Base-by-base conservation (phyloP, 139 green algal species). In the Diplosphaera chodatii region DNA sequence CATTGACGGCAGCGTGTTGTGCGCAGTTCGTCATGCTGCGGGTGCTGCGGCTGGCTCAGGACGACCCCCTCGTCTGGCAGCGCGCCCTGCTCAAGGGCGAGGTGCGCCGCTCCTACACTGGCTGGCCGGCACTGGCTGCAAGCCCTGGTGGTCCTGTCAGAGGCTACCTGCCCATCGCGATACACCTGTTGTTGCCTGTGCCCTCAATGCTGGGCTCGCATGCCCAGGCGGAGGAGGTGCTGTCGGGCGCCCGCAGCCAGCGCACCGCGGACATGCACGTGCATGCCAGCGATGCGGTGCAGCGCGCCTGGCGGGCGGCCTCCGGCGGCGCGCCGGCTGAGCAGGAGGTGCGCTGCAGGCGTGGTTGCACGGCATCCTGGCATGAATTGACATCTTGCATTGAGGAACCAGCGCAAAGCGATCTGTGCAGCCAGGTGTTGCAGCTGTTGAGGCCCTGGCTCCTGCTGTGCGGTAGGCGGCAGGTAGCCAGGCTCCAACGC, bases 61-160 rank as follows among this genome's bases (percentile, higher is more conserved):
- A 81, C 64, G 78, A 91, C 69, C 84, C 84, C 2, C 27, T 88
- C 4, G 81, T 92, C 4, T 92, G 86, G 86, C 87, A 92, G 71
- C 59, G 67, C 23, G 76, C 76, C 22, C 40, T 85, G 25, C 69
- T 85, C 3, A 76, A 69, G 13, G 30, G 48, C 18, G 82, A 87
- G 77, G 70, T 80, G n/a, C n/a, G n/a, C n/a, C n/a, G n/a, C n/a
- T n/a, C n/a, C n/a, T n/a, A n/a, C n/a, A n/a, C n/a, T n/a, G n/a
- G n/a, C n/a, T n/a, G n/a, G n/a, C n/a, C n/a, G n/a, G n/a, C n/a
- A n/a, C n/a, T n/a, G n/a, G n/a, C n/a, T n/a, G n/a, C n/a, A n/a
- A n/a, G n/a, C n/a, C n/a, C n/a, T n/a, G n/a, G n/a, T n/a, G n/a
- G n/a, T n/a, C n/a, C n/a, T n/a, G n/a, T n/a, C n/a, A n/a, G n/a